Conservation (phyloP, 2,329 filamentous ascomycete genomes). For the Paramyrothecium sp. region DNA sequence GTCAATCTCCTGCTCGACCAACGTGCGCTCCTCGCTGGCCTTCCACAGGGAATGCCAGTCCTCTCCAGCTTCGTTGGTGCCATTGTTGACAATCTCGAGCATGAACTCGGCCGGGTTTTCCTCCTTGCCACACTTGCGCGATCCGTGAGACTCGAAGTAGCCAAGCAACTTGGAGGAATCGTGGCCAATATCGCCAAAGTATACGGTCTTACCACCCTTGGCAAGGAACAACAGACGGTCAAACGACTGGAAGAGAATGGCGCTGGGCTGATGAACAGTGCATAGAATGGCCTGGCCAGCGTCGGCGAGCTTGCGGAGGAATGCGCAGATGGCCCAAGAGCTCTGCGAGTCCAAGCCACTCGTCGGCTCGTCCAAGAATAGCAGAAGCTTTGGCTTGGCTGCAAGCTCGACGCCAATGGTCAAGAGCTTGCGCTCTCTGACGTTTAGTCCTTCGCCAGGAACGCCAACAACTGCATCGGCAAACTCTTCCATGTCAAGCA, state of each 20-base stretch:
- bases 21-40: constrained; percentile 46
- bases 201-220: constrained; percentile 64
- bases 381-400: constrained; percentile 54
- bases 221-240: constrained; percentile 64
- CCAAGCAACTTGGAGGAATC: constrained; percentile 55
- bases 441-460: constrained; percentile 59
- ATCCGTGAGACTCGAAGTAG: constrained; percentile 67
- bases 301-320: constrained; percentile 60
- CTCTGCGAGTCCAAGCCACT: constrained; percentile 62
- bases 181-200: constrained; percentile 65
- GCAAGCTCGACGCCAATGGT: constrained; percentile 62
- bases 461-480: constrained; percentile 65
- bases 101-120: constrained; percentile 79
- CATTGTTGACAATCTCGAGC: constrained; percentile 52
- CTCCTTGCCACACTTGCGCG: constrained; percentile 53
- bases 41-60: constrained; percentile 72
- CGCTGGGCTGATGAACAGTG: constrained; percentile 55
- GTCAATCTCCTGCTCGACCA: constrained; percentile 61
- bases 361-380: constrained; percentile 63
- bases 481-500: constrained; percentile 67
- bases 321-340: constrained; percentile 61
- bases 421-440: constrained; percentile 60
- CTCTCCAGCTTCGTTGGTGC: constrained; percentile 31
- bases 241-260: constrained; percentile 53
- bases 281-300: constrained; percentile 53